phyloP scores from a whole-genome alignment of 2,329 filamentous ascomycete species.

The Madurella fahalii region DNA sequence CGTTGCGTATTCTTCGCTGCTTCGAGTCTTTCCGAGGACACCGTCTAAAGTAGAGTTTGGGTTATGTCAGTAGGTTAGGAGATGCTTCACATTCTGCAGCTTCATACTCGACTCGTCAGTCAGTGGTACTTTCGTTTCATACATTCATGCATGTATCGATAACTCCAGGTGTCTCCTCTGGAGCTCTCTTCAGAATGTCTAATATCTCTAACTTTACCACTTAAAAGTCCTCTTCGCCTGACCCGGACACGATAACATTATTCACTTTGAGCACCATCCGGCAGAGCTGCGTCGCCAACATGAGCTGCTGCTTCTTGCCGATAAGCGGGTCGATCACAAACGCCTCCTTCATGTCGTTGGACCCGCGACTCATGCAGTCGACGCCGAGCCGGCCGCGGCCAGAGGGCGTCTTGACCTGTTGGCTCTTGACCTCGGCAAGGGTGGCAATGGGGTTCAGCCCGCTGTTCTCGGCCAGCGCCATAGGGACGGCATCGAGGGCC shows the following conservation, averaged over 20 bases:
- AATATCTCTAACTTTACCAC: neutral
- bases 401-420: slow-evolving; percentile 74
- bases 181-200: neutral
- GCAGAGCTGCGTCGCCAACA: slow-evolving; percentile 94
- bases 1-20: too few species aligned
- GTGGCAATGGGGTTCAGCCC: slow-evolving; percentile 95
- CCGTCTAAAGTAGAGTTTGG: too few species aligned
- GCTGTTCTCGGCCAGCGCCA: slow-evolving; percentile 96
- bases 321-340: slow-evolving; percentile 99
- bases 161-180: slow-evolving; percentile 1
- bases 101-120: too few species aligned
- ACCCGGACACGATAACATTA: slow-evolving; percentile 89
- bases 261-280: slow-evolving; percentile 98
- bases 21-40: too few species aligned
- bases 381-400: slow-evolving; percentile 70
- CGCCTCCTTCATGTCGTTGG: slow-evolving; percentile 95
- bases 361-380: slow-evolving; percentile 94
- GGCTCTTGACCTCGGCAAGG: slow-evolving; percentile 88
- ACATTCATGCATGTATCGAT: slow-evolving; percentile 17
- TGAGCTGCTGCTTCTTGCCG: slow-evolving; percentile 94
- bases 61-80: too few species aligned
- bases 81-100: too few species aligned
- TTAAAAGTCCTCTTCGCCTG: slow-evolving; percentile 84
- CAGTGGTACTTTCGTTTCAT: slow-evolving; percentile 1
- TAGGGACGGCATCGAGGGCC: slow-evolving; percentile 86